Evolutionary conservation across 2,329 filamentous ascomycete species (phyloP).

Genomic region (Trichophyton mentagrophytes): DNA sequence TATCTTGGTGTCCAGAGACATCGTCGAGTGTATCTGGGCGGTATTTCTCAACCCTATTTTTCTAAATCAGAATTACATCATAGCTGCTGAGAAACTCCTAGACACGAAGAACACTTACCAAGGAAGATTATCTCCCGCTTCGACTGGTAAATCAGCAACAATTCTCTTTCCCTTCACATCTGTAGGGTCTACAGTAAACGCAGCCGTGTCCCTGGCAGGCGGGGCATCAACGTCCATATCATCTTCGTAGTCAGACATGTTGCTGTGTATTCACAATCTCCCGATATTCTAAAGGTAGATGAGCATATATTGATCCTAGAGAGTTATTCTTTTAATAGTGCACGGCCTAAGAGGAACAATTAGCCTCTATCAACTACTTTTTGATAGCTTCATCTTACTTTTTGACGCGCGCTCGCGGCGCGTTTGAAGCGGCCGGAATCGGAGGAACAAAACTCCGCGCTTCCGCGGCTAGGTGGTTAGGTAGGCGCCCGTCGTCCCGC

Average conservation of each 20-base stretch:
- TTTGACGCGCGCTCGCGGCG: not conserved
- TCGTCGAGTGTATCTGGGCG: constrained; percentile 77
- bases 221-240: constrained; percentile 56
- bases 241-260: constrained; percentile 48
- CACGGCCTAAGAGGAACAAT: not conserved
- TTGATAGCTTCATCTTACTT: not conserved
- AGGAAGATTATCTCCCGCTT: constrained; percentile 84
- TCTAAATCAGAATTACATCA: constrained; percentile 11
- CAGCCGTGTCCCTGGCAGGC: constrained; percentile 38
- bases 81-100: not conserved
- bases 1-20: constrained; percentile 93
- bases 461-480: not conserved
- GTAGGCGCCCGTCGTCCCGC: not conserved
- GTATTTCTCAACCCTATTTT: constrained; percentile 83
- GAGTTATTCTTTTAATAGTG: not conserved
- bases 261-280: not conserved
- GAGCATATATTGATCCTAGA: not conserved
- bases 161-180: constrained; percentile 72
- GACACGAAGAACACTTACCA: constrained; percentile 46
- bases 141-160: constrained; percentile 82
- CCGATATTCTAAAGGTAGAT: not conserved
- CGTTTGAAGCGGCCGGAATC: not conserved
- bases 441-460: not conserved
- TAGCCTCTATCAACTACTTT: not conserved
- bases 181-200: constrained; percentile 57